Evolutionary conservation across 2,329 filamentous ascomycete species (phyloP), one percentile per base, ranked within the genome.

Genomic region (Fusarium nurragi): DNA sequence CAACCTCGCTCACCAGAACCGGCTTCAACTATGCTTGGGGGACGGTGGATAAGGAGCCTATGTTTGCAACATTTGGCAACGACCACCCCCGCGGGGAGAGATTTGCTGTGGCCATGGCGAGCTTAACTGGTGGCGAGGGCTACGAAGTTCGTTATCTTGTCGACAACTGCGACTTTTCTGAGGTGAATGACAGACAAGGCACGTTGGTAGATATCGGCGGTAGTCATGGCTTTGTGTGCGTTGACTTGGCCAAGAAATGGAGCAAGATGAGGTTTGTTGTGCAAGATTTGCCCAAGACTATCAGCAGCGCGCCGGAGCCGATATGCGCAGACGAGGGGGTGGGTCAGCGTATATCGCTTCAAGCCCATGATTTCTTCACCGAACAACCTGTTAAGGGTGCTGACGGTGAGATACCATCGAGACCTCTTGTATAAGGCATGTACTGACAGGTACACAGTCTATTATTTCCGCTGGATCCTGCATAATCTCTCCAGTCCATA

Each of bases 401-500:
- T 1, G 85, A 87, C 66, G 80, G 80, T 82, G 65, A 55, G 77
- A 57, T 37, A 25, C 10, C 11, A 5, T 14, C 25, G 43, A 6
- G 5, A 36, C 18, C 48, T 11, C 30, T 34, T 9, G 5, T 30
- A 14, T 22, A n/a, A 11, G 21, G 19, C 14, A 5, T 13, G 28
- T 50, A 38, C 64, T 71, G 19, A 74, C 62, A 14, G 16, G 11
- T 23, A 23, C 81, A 22, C 25, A 19, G 77, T 87, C 18, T 89
- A 88, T 75, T 80, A 84, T 66, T 82, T 88, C 73, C 83, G 85
- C 44, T 83, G 82, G 79, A 87, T 89, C 61, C 74, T 89, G 9
- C 86, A 89, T 71, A 87, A 89, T 75, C 86, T 86, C 76, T 82
- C 85, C 0, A 85, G 85, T 14, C 79, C 80, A 4, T 83, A 85